Percentiles rank a stretch among this genome's conserved stretches.
These are phyloP conservation scores for Cercospora zeina DNA, from an alignment of 2,329 filamentous ascomycete genomes.

Conservation along the genomic window DNA sequence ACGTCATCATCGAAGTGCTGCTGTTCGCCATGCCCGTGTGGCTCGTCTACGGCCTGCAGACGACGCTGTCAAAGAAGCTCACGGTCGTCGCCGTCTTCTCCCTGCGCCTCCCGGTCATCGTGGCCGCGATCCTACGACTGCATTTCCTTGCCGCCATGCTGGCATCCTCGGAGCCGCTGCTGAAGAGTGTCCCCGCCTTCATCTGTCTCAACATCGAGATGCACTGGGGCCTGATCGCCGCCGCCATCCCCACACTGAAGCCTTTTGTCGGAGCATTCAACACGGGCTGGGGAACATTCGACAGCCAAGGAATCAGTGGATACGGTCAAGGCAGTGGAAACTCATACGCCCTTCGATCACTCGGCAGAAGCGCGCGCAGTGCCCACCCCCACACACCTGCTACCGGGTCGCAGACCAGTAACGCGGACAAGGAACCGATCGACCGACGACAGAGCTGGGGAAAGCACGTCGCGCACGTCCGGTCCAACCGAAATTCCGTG, in stretches of 20 bases:
- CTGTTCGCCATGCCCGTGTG: conserved; percentile 32
- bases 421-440: neutral
- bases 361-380: conserved; percentile 20
- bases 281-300: conserved; percentile 31
- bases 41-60: conserved; percentile 31
- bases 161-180: conserved; percentile 23
- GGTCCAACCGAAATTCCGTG: conserved; percentile 16
- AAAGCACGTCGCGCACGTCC: conserved; percentile 27
- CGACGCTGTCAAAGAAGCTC: conserved; percentile 25
- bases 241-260: conserved; percentile 31
- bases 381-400: conserved; percentile 13
- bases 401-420: conserved; percentile 11
- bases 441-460: conserved; percentile 14
- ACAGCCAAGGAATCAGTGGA: conserved; percentile 26
- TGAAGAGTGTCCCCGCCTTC: conserved; percentile 28
- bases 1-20: conserved; percentile 28
- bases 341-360: conserved; percentile 27
- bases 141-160: conserved; percentile 23
- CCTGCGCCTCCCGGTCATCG: conserved; percentile 28
- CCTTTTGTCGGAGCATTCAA: conserved; percentile 34
- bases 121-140: conserved; percentile 25
- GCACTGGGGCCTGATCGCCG: conserved; percentile 33
- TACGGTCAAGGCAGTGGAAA: conserved; percentile 25
- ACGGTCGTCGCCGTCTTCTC: conserved; percentile 31
- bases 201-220: conserved; percentile 33